Evolutionary conservation across 495 filamentous ascomycete genomes (phyloP).

Genomic region (Talaromyces ruber): DNA sequence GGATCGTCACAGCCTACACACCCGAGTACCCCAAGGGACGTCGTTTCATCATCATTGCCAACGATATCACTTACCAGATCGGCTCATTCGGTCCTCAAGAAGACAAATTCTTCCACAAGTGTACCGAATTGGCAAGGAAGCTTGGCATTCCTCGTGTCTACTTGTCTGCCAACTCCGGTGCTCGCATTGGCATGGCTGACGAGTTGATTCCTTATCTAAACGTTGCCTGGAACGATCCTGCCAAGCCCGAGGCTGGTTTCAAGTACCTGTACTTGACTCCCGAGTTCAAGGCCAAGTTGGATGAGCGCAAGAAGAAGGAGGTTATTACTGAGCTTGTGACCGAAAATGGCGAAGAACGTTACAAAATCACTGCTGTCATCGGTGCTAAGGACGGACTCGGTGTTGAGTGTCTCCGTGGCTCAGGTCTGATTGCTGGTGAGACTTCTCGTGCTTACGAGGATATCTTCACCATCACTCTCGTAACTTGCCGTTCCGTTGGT

Average conservation of each 20-base stretch:
- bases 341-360: constrained; percentile 81
- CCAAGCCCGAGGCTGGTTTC: constrained; percentile 84
- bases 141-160: constrained; percentile 95
- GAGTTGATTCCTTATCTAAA: constrained; percentile 95
- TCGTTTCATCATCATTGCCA: constrained; percentile 91
- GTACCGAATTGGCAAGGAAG: constrained; percentile 87
- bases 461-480: constrained; percentile 97
- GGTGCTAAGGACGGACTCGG: constrained; percentile 93
- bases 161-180: constrained; percentile 98
- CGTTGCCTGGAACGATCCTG: constrained; percentile 87
- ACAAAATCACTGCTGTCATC: constrained; percentile 92
- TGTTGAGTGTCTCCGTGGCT: constrained; percentile 95
- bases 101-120: constrained; percentile 98
- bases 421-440: constrained; percentile 94
- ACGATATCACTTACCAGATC: constrained; percentile 99
- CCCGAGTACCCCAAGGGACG: constrained; percentile 94
- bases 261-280: constrained; percentile 96
- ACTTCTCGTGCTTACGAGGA: constrained; percentile 96
- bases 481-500: constrained; percentile 95
- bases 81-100: constrained; percentile 94
- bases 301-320: constrained; percentile 67
- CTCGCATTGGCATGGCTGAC: constrained; percentile 92
- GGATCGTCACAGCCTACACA: constrained; percentile 92
- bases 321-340: constrained; percentile 83
- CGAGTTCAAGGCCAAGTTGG: constrained; percentile 79